Conservation (phyloP, 176 grass and related monocot genomes). For the Urochloa ruziziensis region DNA sequence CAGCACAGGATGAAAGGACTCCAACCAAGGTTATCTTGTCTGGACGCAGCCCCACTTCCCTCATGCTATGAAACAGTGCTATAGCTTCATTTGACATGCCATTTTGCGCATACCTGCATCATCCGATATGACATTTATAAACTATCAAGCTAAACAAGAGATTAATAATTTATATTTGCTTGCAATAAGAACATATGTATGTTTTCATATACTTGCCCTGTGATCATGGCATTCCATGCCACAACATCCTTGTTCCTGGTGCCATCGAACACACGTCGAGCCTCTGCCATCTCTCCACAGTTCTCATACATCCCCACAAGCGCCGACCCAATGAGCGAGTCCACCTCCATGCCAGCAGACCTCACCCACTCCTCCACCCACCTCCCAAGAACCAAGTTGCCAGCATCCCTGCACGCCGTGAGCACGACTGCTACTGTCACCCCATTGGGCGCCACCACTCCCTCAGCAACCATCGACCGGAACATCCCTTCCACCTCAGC, state of each 20-base stretch:
- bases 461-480: background rate
- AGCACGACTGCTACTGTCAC: slow-evolving; percentile 31
- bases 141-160: background rate
- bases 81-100: slow-evolving; percentile 88
- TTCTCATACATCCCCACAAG: slow-evolving; percentile 82
- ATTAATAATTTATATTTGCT: background rate
- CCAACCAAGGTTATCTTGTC: slow-evolving; percentile 82
- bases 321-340: slow-evolving; percentile 43
- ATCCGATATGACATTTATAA: slow-evolving; percentile 21
- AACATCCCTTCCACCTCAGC: slow-evolving; percentile 10
- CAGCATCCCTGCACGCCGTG: slow-evolving; percentile 49
- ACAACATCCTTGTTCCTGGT: slow-evolving; percentile 51
- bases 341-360: slow-evolving; percentile 23
- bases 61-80: slow-evolving; percentile 54
- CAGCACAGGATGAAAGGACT: slow-evolving; percentile 73
- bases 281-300: slow-evolving; percentile 56
- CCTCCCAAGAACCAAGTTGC: slow-evolving; percentile 43
- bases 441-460: background rate
- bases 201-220: slow-evolving; percentile 48
- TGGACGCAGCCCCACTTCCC: slow-evolving; percentile 35
- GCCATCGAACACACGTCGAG: slow-evolving; percentile 55
- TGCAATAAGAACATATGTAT: background rate
- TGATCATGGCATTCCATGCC: slow-evolving; percentile 88
- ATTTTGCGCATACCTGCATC: slow-evolving; percentile 82
- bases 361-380: slow-evolving; percentile 55